Conservation (phyloP, 2,329 filamentous ascomycete species). For the Diplodia intermedia region DNA sequence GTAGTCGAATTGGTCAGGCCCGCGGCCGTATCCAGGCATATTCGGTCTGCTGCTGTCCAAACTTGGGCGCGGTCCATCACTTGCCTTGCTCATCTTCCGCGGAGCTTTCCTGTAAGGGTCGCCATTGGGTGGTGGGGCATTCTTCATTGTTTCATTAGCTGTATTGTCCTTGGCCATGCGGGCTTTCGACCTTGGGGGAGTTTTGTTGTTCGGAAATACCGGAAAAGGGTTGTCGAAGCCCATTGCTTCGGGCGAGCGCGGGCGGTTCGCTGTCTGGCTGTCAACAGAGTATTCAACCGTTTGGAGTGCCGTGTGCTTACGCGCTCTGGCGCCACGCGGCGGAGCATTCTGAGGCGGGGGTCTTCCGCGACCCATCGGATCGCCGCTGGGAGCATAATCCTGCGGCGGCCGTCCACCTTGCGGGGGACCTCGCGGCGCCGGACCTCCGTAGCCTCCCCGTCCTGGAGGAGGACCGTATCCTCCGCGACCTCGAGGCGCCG, state of each 20-base stretch:
- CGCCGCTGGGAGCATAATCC: slow-evolving; percentile 23
- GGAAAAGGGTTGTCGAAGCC: slow-evolving; percentile 58
- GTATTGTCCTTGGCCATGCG: slow-evolving; percentile 45
- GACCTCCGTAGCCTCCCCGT: slow-evolving; percentile 10
- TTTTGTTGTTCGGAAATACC: slow-evolving; percentile 49
- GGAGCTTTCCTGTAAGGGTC: slow-evolving; percentile 26
- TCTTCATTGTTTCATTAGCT: slow-evolving; percentile 44
- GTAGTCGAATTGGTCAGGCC: slow-evolving; percentile 35
- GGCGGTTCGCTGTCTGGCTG: slow-evolving; percentile 37
- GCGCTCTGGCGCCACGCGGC: slow-evolving; percentile 33
- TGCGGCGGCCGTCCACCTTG: slow-evolving; percentile 21
- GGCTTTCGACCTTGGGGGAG: slow-evolving; percentile 38
- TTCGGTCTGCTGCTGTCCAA: slow-evolving; percentile 19
- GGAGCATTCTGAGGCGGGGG: slow-evolving; percentile 21
- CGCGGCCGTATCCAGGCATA: slow-evolving; percentile 17
- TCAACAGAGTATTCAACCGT: neutral
- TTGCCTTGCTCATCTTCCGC: slow-evolving; percentile 32
- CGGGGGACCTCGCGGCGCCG: slow-evolving; percentile 14
- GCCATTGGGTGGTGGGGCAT: slow-evolving; percentile 22
- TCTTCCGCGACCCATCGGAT: slow-evolving; percentile 29
- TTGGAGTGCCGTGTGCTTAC: slow-evolving; percentile 10
- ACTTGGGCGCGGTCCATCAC: slow-evolving; percentile 25
- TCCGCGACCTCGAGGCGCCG: slow-evolving; percentile 15
- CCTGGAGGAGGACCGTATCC: slow-evolving; percentile 26
- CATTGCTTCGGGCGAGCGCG: slow-evolving; percentile 39